Evolutionary conservation across 495 filamentous ascomycete species (phyloP).

Genomic region (Pseudotulostoma volvatum): DNA sequence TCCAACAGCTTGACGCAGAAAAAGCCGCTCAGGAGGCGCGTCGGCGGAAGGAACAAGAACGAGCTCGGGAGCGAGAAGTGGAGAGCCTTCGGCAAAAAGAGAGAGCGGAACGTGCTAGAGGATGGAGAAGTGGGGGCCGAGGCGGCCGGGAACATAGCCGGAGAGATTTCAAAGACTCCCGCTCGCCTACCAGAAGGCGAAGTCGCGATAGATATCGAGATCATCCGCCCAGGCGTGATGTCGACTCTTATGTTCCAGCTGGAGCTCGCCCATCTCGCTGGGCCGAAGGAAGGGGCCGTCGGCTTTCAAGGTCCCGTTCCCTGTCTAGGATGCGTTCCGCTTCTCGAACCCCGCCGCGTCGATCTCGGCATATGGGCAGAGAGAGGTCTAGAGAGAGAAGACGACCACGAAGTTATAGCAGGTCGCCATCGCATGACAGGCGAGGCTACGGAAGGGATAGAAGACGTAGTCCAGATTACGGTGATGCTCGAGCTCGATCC

Average conservation of each 20-base stretch:
- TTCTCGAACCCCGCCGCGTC: conserved; percentile 21
- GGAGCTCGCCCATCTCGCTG: conserved; percentile 15
- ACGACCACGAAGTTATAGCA: conserved; percentile 21
- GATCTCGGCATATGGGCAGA: conserved; percentile 13
- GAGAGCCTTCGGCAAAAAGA: conserved; percentile 56
- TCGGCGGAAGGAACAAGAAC: conserved; percentile 50
- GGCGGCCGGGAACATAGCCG: conserved; percentile 32
- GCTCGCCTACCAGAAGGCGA: conserved; percentile 43
- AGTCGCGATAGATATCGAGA: conserved; percentile 37
- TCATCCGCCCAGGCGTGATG: conserved; percentile 33
- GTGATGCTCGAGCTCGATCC: conserved; percentile 33
- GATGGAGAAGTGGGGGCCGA: conserved; percentile 38
- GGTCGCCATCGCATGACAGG: conserved; percentile 24
- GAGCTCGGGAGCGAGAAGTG: conserved; percentile 38
- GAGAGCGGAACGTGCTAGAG: conserved; percentile 48
- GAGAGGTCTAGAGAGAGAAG: conserved; percentile 13
- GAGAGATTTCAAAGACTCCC: conserved; percentile 31
- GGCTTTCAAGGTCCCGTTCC: conserved; percentile 20
- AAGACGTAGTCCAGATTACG: conserved; percentile 28
- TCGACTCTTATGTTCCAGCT: conserved; percentile 42
- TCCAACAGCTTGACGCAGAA: conserved; percentile 58
- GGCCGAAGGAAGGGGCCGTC: conserved; percentile 5
- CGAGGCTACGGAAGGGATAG: conserved; percentile 20
- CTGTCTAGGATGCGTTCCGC: conserved; percentile 22
- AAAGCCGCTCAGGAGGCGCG: conserved; percentile 63